Base-by-base conservation (phyloP, 495 filamentous ascomycete genomes). In the Penicillium simplicissimum region DNA sequence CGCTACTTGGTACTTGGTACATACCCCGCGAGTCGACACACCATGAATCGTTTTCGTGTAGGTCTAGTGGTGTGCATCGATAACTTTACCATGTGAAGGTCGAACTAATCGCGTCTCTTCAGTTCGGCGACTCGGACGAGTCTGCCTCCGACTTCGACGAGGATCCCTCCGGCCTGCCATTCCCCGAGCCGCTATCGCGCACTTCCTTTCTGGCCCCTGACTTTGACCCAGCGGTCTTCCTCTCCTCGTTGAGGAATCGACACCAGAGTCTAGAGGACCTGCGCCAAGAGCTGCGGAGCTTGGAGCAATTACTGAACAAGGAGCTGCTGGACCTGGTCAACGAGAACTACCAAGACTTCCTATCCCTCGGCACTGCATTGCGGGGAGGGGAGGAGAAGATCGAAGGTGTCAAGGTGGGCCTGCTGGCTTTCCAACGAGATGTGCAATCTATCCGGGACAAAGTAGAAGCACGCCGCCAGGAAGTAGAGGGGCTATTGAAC, bases 181-280 rank as follows among this genome's bases (percentile, higher is more conserved):
- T 93, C 78, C 93, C 93, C 9, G 80, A 86, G 38, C 90, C 92
- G 4, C 84, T 97, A 48, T 83, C 90, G 13, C 90, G 93, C 23
- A 74, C 79, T 37, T 89, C 90, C 59, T 97, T 96, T 75, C 86
- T 96, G 4, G 74, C 86, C 15, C 83, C 88, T 1, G 75, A 87
- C 63, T 99, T 99, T 77, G 84, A 89, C 63, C 90, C 96, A 17
- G 84, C 88, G 7, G 76, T 78, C 0, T 99, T 96, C 77, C 88
- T 99, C 38, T 90, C 91, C 7, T 88, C 88, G 5, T 81, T 97
- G 0, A 88, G 82, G 34, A 88, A 93, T 69, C 88, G 95, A 1
- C 93, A 97, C 70, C 95, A 98, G 71, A 97, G 92, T 3, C 90
- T 99, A 51, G 94, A 96, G 72, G 96, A 99, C 73, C 81, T 99